A percentile compares a stretch with the other conserved stretches of the same genome.
These are phyloP conservation scores for Metarhizium sp. DNA, from an alignment of 2,329 filamentous ascomycete species.

Conservation along the genomic window DNA sequence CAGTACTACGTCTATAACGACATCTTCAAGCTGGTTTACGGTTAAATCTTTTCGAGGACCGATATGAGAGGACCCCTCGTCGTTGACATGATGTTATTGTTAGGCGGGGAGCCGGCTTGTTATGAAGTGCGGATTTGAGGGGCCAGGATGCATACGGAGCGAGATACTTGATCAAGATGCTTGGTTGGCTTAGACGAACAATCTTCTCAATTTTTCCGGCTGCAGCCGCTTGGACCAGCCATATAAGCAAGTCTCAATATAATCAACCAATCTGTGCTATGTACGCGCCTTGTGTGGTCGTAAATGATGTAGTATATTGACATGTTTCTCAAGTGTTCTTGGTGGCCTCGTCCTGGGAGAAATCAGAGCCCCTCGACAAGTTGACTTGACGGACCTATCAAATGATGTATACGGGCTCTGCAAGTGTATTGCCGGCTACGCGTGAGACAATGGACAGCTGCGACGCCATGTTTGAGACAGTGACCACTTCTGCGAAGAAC, in stretches of 20 bases:
- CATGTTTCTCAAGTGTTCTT: neutral
- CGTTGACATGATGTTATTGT: neutral
- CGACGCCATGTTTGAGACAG: neutral
- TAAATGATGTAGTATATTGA: neutral
- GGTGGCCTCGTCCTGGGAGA: neutral
- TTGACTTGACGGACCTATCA: neutral
- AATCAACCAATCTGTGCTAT: neutral
- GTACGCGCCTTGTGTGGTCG: neutral
- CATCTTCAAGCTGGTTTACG: slow-evolving; percentile 83
- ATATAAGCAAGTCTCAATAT: slow-evolving; percentile 6
- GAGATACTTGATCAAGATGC: neutral
- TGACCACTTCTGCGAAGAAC: too few relatives aligned
- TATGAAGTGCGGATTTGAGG: slow-evolving; percentile 2
- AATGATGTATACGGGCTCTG: neutral
- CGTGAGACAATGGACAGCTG: neutral
- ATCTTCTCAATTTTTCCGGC: slow-evolving; percentile 3
- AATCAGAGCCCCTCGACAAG: neutral
- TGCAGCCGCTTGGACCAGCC: slow-evolving; percentile 4
- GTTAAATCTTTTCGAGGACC: slow-evolving; percentile 21
- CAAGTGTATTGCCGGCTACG: neutral
- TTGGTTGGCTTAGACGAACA: slow-evolving; percentile 4
- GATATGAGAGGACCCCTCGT: neutral
- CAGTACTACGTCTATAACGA: slow-evolving; percentile 90
- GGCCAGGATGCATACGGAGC: neutral
- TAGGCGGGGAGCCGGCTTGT: neutral